These are phyloP conservation scores for Mucor indicus DNA, from an alignment of 371 early-diverging fungal genomes.

Conservation along the genomic window DNA sequence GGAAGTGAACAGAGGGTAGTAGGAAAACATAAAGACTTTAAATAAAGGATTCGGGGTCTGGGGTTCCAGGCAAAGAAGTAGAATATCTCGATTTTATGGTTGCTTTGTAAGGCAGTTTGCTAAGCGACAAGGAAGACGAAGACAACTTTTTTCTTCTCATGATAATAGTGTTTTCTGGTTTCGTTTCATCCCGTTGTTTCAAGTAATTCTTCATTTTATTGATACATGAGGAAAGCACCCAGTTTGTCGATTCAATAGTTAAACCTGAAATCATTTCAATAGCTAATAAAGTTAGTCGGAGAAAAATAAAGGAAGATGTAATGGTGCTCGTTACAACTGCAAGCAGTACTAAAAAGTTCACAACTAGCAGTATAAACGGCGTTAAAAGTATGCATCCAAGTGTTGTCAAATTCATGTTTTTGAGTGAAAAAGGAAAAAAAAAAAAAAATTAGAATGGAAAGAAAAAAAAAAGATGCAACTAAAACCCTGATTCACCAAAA, in stretches of 20 bases:
- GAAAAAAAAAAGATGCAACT: neutral
- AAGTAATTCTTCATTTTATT: neutral
- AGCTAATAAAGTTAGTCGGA: conserved; percentile 18
- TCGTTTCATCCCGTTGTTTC: neutral
- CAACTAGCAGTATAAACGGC: conserved; percentile 14
- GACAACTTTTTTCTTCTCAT: conserved; percentile 11
- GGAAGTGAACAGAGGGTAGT: conserved; percentile 20
- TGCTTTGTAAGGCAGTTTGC: conserved; percentile 17
- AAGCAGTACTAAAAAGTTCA: conserved; percentile 7
- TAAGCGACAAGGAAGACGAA: conserved; percentile 15
- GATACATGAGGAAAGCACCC: conserved; percentile 18
- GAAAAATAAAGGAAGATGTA: conserved; percentile 27
- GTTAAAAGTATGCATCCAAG: conserved; percentile 15
- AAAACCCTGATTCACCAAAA: too few species aligned
- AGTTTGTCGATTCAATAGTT: conserved; percentile 27
- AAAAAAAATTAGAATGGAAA: conserved; percentile 1
- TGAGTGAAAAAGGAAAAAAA: neutral
- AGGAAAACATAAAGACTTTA: too few species aligned
- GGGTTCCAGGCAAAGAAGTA: conserved; percentile 19
- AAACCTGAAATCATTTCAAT: conserved; percentile 24
- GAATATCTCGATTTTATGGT: conserved; percentile 20
- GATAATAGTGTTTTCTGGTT: neutral
- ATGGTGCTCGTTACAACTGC: conserved; percentile 25
- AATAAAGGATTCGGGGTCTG: conserved; percentile 18
- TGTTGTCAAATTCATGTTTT: conserved; percentile 5